These are phyloP conservation scores for Backusella australiensis DNA, from an alignment of 192 early-diverging fungal species.

Conservation along the genomic window DNA sequence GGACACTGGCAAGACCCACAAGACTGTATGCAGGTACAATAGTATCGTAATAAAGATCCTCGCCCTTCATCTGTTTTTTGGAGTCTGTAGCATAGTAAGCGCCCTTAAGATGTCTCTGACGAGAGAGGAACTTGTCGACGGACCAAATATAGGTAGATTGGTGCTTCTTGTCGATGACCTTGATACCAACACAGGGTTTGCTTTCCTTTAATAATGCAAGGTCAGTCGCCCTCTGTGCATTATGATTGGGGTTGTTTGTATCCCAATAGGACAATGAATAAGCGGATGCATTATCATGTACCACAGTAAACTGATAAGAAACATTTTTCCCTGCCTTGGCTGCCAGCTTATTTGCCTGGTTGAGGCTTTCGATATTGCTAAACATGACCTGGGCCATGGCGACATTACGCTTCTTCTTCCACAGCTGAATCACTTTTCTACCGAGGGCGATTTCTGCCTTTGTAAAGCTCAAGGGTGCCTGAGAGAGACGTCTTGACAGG, in stretches of 20 bases:
- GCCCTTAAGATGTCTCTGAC: slow-evolving; percentile 37
- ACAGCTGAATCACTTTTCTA: slow-evolving; percentile 39
- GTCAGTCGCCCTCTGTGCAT: slow-evolving; percentile 34
- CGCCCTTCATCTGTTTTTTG: slow-evolving; percentile 54
- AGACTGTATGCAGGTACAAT: slow-evolving; percentile 46
- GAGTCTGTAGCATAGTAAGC: slow-evolving; percentile 47
- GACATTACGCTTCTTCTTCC: slow-evolving; percentile 54
- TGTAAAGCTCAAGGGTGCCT: slow-evolving; percentile 32
- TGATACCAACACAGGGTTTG: slow-evolving; percentile 51
- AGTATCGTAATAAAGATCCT: slow-evolving; percentile 57
- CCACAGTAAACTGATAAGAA: slow-evolving; percentile 77
- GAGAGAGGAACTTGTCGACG: slow-evolving; percentile 32
- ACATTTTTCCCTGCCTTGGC: slow-evolving; percentile 74
- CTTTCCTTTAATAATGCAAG: slow-evolving; percentile 31
- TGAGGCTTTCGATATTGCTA: slow-evolving; percentile 62
- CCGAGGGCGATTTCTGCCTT: slow-evolving; percentile 42
- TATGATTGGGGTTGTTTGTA: slow-evolving; percentile 29
- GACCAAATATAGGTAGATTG: slow-evolving; percentile 45
- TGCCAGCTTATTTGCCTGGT: slow-evolving; percentile 87
- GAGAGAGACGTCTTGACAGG: slow-evolving; percentile 33
- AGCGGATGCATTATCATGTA: slow-evolving; percentile 52
- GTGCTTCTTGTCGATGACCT: slow-evolving; percentile 53
- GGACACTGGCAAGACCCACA: slow-evolving; percentile 44
- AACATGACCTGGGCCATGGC: slow-evolving; percentile 64
- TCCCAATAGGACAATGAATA: slow-evolving; percentile 48